These are phyloP conservation scores for Hsuehochloa calcarea DNA, from an alignment of 176 grass and related monocot genomes.

Conservation along the genomic window DNA sequence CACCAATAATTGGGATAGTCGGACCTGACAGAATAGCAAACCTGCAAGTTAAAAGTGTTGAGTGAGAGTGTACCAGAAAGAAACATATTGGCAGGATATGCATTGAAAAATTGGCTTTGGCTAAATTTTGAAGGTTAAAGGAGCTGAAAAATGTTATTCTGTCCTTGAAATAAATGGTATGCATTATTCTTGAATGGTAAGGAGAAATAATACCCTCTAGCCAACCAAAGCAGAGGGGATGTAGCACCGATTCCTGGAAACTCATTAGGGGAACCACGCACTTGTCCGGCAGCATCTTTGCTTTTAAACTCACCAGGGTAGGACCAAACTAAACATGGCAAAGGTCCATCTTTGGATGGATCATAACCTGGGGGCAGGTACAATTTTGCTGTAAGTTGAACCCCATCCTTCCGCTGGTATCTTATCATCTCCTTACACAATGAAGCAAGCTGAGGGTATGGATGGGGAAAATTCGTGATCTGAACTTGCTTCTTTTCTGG, in stretches of 20 bases:
- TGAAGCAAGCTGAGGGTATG: conserved; percentile 89
- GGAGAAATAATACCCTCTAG: conserved; percentile 81
- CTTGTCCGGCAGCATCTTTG: conserved; percentile 99
- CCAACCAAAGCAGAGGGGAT: conserved; percentile 97
- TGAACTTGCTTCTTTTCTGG: conserved; percentile 88
- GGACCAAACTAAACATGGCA: conserved; percentile 96
- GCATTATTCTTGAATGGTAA: conserved; percentile 34
- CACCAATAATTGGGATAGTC: conserved; percentile 96
- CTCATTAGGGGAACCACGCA: conserved; percentile 94
- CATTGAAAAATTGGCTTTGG: background rate
- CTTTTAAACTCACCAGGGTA: conserved; percentile 99
- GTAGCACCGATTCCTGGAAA: conserved; percentile 84
- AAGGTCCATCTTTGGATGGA: conserved; percentile 74
- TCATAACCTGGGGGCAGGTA: conserved; percentile 90
- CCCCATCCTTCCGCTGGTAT: conserved; percentile 91
- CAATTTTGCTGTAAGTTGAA: conserved; percentile 92
- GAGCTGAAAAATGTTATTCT: background rate
- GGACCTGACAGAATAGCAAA: conserved; percentile 94
- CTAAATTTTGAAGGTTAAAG: background rate
- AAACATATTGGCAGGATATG: conserved; percentile 7
- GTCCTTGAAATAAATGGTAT: conserved; percentile 7
- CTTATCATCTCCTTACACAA: conserved; percentile 96
- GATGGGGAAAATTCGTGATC: conserved; percentile 97
- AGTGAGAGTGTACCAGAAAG: conserved; percentile 15
- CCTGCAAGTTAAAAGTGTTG: conserved; percentile 39